Evolutionary conservation across 1,139 yeast species (phyloP).

Genomic region (Saccharomycopsis hybrid): DNA sequence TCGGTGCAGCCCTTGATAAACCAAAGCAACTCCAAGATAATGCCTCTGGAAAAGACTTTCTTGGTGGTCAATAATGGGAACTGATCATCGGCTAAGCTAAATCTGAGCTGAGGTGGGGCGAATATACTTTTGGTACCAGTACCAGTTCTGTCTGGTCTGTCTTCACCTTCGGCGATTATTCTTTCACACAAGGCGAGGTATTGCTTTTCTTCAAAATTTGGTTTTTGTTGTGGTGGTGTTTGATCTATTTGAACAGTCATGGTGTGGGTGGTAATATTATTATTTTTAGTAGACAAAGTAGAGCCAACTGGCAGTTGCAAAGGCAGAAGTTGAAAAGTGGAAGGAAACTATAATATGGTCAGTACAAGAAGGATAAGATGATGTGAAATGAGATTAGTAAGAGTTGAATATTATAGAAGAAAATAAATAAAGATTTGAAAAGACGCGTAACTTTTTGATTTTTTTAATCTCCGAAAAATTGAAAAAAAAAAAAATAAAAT

Average conservation of each 20-base stretch:
- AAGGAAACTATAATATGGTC: background rate
- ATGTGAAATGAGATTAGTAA: background rate
- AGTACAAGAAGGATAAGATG: background rate
- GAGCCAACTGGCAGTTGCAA: background rate
- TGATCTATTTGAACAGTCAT: background rate
- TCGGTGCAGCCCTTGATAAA: constrained; percentile 87
- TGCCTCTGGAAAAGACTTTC: constrained; percentile 83
- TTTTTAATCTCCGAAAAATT: background rate
- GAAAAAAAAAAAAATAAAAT: background rate
- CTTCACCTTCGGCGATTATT: constrained; percentile 80
- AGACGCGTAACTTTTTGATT: constrained; percentile 12
- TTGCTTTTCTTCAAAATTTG: constrained; percentile 65
- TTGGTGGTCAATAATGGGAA: constrained; percentile 92
- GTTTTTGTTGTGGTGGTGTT: background rate
- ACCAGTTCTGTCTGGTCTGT: constrained; percentile 93
- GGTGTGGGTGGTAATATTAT: background rate
- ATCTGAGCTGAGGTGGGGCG: constrained; percentile 94
- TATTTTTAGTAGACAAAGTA: background rate
- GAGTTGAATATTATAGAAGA: background rate
- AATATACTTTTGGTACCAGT: constrained; percentile 88
- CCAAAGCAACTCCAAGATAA: constrained; percentile 88
- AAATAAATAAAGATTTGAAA: background rate
- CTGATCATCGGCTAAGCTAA: constrained; percentile 60
- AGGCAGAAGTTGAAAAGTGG: background rate
- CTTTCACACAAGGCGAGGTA: constrained; percentile 74